Percentiles rank a stretch among this genome's conserved stretches.
Conservation (phyloP, 129 eudicot species). For the Pittosporum tobira region DNA sequence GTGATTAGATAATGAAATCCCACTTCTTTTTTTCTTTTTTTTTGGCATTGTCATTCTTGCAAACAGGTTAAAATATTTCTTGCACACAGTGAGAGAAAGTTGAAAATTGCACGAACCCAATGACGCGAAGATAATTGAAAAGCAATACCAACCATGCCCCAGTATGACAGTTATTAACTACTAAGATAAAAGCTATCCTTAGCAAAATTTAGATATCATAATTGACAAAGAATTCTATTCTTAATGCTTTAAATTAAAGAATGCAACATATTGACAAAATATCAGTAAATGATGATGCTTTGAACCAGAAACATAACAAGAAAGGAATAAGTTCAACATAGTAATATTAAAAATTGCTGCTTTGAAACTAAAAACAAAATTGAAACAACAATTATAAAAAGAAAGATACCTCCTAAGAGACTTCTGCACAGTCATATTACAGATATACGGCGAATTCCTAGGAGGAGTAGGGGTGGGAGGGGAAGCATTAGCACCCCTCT, state of each 20-base stretch:
- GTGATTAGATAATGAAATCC: too few species aligned
- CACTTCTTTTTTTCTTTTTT: too few species aligned
- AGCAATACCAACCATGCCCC: neutral
- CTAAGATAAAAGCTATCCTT: too few species aligned
- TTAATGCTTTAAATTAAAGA: neutral
- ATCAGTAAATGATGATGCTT: neutral
- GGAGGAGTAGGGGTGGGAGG: constrained; percentile 93
- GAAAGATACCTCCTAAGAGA: constrained; percentile 60
- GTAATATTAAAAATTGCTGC: neutral
- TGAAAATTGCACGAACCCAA: neutral
- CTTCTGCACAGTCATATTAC: constrained; percentile 85
- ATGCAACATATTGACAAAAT: neutral
- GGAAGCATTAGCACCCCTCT: constrained; percentile 71
- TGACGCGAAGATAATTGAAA: neutral
- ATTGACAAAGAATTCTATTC: neutral
- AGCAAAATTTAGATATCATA: too few species aligned
- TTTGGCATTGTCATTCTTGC: too few species aligned
- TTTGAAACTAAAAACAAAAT: constrained; percentile 1
- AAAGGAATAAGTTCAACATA: neutral
- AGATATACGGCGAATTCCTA: constrained; percentile 62
- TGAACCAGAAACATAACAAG: neutral
- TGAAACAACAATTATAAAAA: neutral
- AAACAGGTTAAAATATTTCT: neutral
- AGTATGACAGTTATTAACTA: too few species aligned
- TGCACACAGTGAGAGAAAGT: neutral